Conservation (phyloP, 1,284 basidiomycete genomes). For the Puccinia hordei region DNA sequence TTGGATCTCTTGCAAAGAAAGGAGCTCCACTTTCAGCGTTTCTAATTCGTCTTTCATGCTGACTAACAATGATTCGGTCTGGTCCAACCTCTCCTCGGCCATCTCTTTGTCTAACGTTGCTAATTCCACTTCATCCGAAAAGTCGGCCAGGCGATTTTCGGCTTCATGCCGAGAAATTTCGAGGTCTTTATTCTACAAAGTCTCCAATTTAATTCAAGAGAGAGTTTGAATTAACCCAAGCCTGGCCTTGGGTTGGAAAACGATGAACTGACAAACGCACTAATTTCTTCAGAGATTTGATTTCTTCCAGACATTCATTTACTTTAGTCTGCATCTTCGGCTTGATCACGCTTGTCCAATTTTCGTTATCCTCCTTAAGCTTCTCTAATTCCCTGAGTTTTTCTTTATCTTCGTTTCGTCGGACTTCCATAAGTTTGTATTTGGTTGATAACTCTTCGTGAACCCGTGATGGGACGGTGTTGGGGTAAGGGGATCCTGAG, state of each 20-base stretch:
- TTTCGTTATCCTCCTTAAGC: conserved; percentile 77
- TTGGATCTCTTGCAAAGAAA: conserved; percentile 69
- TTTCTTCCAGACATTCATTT: conserved; percentile 66
- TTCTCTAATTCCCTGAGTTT: conserved; percentile 81
- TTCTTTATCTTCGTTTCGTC: conserved; percentile 80
- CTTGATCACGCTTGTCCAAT: conserved; percentile 73
- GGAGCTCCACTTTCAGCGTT: conserved; percentile 80
- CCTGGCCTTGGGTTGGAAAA: conserved; percentile 43
- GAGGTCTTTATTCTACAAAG: conserved; percentile 65
- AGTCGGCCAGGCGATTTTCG: conserved; percentile 70
- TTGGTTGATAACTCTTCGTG: conserved; percentile 74
- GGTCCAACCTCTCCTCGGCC: conserved; percentile 88
- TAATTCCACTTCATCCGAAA: conserved; percentile 90
- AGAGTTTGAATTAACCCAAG: conserved; percentile 26
- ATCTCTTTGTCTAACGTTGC: conserved; percentile 93
- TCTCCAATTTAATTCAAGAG: conserved; percentile 51
- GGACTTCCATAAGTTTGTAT: conserved; percentile 79
- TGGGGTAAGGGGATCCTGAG: conserved; percentile 37
- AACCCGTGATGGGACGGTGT: conserved; percentile 54
- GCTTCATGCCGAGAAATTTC: conserved; percentile 67
- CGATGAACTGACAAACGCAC: conserved; percentile 44
- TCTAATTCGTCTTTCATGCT: conserved; percentile 75
- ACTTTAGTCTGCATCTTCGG: conserved; percentile 66
- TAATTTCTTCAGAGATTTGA: conserved; percentile 69
- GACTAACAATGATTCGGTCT: conserved; percentile 74